Base-by-base conservation (phyloP, 164 flowering plant genomes). In the Macadamia integrifolia region DNA sequence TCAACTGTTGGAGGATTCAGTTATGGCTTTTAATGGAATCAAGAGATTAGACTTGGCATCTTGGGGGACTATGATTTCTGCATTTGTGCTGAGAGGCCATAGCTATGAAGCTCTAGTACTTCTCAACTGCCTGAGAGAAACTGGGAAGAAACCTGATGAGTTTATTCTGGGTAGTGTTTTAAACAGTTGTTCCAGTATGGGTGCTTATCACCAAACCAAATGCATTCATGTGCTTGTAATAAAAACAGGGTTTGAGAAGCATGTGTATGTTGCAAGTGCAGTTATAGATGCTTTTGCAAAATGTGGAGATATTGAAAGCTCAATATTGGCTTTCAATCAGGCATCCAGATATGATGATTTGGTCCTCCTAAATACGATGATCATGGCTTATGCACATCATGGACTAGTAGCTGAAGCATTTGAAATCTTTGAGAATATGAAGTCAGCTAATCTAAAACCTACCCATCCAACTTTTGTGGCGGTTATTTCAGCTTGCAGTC, bases 281-380 rank as follows among this genome's bases (percentile, higher is more conserved):
- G 64, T 77, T 44, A 74, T 86, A 52, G 88, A 84, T 74, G 82
- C 86, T 58, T 83, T 84, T 66, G 85, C 88, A 53, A 86, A 86
- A 69, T 83, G 81, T 52, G 88, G 88, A 69, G 85, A 84, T 66
- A 76, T 86, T 48, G 62, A 61, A 63, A 77, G 83, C 66, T 81
- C 90, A 31, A 65, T 66, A 57, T 64, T 71, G 60, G 75, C 72
- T 69, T 86, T 84, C 64, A 48, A 73, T 57, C 67, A 66, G 40
- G 55, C 74, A 35, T 67, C 61, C 10, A 31, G 55, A 52, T 68
- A 71, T 10, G 62, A 62, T 43, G 87, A 84, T 44, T 68, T 75
- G 12, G 35, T 86, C 59, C 69, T 82, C 58, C 77, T 71, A 44
- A 86, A 84, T 74, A 63, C 83, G 1, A 79, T 86, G 85, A 83